phyloP scores from a whole-genome alignment of 495 filamentous ascomycete species.

The Xylaria castorea region DNA sequence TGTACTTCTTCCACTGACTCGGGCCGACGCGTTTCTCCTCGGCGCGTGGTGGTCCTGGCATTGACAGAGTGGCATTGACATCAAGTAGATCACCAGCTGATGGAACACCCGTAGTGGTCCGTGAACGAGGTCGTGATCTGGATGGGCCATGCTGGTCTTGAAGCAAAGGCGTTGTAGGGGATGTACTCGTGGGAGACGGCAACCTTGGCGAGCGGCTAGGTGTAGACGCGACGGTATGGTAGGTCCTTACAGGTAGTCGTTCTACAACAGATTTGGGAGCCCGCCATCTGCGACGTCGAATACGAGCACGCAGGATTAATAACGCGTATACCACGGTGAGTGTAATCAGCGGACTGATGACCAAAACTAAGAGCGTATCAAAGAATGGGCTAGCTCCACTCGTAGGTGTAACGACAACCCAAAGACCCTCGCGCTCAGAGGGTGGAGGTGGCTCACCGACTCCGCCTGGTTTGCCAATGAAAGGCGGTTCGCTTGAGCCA shows the following conservation, averaged over 20 bases:
- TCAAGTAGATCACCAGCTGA: conserved; percentile 49
- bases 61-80: conserved; percentile 47
- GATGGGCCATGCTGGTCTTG: conserved; percentile 59
- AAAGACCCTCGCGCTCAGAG: conserved; percentile 77
- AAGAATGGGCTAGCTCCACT: conserved; percentile 94
- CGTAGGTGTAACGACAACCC: conserved; percentile 93
- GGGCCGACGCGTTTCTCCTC: conserved; percentile 60
- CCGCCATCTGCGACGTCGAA: conserved; percentile 89
- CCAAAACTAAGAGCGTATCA: conserved; percentile 90
- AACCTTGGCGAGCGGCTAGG: conserved; percentile 64
- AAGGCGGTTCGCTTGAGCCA: conserved; percentile 23
- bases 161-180: conserved; percentile 79
- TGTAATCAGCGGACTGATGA: conserved; percentile 90
- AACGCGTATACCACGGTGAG: conserved; percentile 92
- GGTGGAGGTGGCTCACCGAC: conserved; percentile 27
- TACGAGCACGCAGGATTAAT: conserved; percentile 84
- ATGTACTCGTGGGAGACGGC: conserved; percentile 64
- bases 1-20: conserved; percentile 80
- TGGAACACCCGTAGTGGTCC: conserved; percentile 66
- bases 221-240: conserved; percentile 77
- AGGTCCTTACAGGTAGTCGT: conserved; percentile 90
- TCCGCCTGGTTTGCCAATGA: conserved; percentile 26
- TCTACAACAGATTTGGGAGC: conserved; percentile 96
- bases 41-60: conserved; percentile 34
- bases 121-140: conserved; percentile 66